These are phyloP conservation scores for Tulasnella sp. DNA, from an alignment of 768 basidiomycete genomes.

Conservation along the genomic window DNA sequence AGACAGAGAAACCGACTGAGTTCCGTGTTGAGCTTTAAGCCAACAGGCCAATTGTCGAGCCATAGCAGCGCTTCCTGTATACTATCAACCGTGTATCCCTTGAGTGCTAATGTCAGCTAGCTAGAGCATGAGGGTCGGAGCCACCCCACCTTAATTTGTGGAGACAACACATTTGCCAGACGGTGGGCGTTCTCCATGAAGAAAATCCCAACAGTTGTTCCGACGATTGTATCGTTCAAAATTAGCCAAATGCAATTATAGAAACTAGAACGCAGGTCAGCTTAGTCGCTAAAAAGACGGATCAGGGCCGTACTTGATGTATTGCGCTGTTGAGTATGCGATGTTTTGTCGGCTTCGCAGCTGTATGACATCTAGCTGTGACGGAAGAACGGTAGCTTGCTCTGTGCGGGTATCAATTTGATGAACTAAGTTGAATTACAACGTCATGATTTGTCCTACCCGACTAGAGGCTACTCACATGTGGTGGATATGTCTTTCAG, in stretches of 20 bases:
- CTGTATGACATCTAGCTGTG: constrained; percentile 33
- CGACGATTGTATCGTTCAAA: constrained; percentile 81
- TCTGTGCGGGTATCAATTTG: constrained; percentile 48
- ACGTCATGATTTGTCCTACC: too few species aligned
- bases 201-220: constrained; percentile 57
- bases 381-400: constrained; percentile 36
- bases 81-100: constrained; percentile 35
- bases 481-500: constrained; percentile 37
- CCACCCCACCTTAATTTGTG: constrained; percentile 31
- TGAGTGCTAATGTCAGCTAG: neutral
- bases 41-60: constrained; percentile 93
- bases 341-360: constrained; percentile 29
- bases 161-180: constrained; percentile 33
- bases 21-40: constrained; percentile 90
- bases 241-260: constrained; percentile 88
- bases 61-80: constrained; percentile 50
- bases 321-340: constrained; percentile 39
- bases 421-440: constrained; percentile 33
- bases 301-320: constrained; percentile 45
- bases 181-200: constrained; percentile 49
- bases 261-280: constrained; percentile 44
- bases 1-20: constrained; percentile 77
- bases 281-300: neutral
- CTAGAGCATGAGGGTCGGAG: too few species aligned
- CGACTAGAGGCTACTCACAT: constrained; percentile 22